These are phyloP conservation scores for Podila epicladia DNA, from an alignment of 192 early-diverging fungal genomes.

Conservation along the genomic window DNA sequence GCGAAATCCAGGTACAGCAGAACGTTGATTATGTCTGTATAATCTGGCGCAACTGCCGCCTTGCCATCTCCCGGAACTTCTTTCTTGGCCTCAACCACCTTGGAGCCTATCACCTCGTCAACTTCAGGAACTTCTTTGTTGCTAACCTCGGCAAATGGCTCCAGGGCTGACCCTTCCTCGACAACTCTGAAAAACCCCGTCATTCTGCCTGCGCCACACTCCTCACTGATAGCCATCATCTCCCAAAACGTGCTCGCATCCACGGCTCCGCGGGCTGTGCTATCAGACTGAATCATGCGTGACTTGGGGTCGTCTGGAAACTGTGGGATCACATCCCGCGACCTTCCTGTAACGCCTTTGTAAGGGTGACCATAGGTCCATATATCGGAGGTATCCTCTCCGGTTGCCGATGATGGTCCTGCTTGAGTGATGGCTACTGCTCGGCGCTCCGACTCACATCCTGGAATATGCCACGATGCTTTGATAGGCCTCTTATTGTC, in stretches of 20 bases:
- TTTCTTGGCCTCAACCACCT: neutral
- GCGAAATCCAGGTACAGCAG: constrained; percentile 29
- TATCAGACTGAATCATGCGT: constrained; percentile 30
- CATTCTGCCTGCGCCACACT: constrained; percentile 76
- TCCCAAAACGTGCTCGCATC: constrained; percentile 64
- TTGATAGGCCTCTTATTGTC: neutral
- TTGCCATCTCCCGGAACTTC: neutral
- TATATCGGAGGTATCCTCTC: neutral
- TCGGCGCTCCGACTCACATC: constrained; percentile 53
- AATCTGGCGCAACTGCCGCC: neutral
- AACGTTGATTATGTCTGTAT: constrained; percentile 36
- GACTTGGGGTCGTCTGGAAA: constrained; percentile 46
- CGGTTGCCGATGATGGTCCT: constrained; percentile 1
- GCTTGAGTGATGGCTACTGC: constrained; percentile 35
- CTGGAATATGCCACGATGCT: constrained; percentile 68
- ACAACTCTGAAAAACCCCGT: constrained; percentile 70
- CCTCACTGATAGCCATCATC: constrained; percentile 74
- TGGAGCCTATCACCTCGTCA: neutral
- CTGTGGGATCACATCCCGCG: constrained; percentile 23
- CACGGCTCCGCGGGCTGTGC: constrained; percentile 16
- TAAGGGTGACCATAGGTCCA: constrained; percentile 52
- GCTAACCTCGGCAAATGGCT: neutral
- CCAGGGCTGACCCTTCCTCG: neutral
- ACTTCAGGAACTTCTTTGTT: neutral
- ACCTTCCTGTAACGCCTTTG: constrained; percentile 29